Base-by-base conservation (phyloP, 768 basidiomycete genomes). In the Sarcomyxa edulis region DNA sequence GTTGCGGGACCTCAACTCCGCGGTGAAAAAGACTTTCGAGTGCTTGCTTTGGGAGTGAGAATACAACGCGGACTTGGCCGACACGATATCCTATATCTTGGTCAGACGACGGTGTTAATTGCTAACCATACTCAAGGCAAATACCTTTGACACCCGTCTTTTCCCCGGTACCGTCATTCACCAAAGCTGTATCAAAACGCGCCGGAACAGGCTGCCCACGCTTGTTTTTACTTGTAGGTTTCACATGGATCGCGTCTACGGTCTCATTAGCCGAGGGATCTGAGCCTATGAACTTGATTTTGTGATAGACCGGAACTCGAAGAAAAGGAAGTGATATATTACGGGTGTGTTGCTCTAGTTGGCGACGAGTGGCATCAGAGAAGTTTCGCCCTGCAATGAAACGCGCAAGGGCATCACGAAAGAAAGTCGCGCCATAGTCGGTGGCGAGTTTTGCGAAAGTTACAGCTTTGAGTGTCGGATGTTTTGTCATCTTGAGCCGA, bases 181-280 rank as follows among this genome's bases (percentile, higher is more conserved):
- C 41, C 4, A 65, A 41, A 1, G 45, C 60, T 3, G 57, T 66
- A 41, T 71, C 66, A 48, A 67, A 69, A 3, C 58, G 42, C 1
- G 43, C 56, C 3, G 53, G 52, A 19, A 56, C 38, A 0, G 15
- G 6, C 2, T 40, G 30, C 1, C 49, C 43, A 5, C 44, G 42
- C 10, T 33, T 43, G 33, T 56, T 45, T 11, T 14, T 19, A 20
- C 21, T 12, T 1, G 15, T 12, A 20, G 49, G 48, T n/a, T 55
- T 34, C 5, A 45, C 52, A 47, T 69, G 61, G 5, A 63, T 45
- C n/a, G 52, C 36, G 40, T 67, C 62, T 6, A 54, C 18, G 26
- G 21, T 19, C 39, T 48, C 6, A 44, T 22, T 5, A n/a, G n/a
- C 36, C 22, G 42, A 42, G 30, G 49, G 30, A 34, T 59, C 52